Evolutionary conservation across 2,329 filamentous ascomycete species (phyloP).

Genomic region (Grosmannia clavigera): DNA sequence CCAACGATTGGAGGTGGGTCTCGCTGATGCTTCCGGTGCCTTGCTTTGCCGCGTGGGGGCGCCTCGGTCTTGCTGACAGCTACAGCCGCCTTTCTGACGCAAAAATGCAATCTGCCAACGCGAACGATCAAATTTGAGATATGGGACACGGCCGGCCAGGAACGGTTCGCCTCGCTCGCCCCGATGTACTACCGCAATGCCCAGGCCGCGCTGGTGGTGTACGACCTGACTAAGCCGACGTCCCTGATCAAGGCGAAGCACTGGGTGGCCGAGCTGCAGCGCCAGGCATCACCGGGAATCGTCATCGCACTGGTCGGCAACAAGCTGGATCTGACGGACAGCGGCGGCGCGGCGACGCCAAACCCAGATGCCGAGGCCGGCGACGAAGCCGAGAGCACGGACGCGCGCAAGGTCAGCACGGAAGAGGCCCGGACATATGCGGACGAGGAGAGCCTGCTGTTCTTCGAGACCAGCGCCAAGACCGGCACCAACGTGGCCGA

Average conservation of each 20-base stretch:
- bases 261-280: constrained; percentile 95
- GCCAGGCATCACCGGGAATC: constrained; percentile 90
- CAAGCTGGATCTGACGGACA: constrained; percentile 79
- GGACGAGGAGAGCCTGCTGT: constrained; percentile 84
- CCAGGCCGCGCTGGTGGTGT: constrained; percentile 92
- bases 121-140: constrained; percentile 91
- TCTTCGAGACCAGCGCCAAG: constrained; percentile 98
- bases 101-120: constrained; percentile 93
- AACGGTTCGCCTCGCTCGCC: constrained; percentile 89
- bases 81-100: constrained; percentile 87
- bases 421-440: constrained; percentile 87
- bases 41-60: no score
- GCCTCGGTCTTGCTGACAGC: background rate
- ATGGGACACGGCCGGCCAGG: constrained; percentile 97
- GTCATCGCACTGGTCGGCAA: constrained; percentile 96
- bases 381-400: constrained; percentile 59
- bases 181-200: constrained; percentile 99
- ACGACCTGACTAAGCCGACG: constrained; percentile 94
- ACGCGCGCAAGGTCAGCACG: constrained; percentile 80
- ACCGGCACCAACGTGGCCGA: constrained; percentile 88
- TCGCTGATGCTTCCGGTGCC: no score
- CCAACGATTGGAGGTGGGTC: constrained; percentile 88
- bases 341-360: constrained; percentile 36
- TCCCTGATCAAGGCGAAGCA: constrained; percentile 95
- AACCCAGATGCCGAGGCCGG: constrained; percentile 40